A percentile compares a stretch with the other conserved stretches of the same genome.
Conservation (phyloP, 148 eudicot species). For the Heliosperma pusillum region DNA sequence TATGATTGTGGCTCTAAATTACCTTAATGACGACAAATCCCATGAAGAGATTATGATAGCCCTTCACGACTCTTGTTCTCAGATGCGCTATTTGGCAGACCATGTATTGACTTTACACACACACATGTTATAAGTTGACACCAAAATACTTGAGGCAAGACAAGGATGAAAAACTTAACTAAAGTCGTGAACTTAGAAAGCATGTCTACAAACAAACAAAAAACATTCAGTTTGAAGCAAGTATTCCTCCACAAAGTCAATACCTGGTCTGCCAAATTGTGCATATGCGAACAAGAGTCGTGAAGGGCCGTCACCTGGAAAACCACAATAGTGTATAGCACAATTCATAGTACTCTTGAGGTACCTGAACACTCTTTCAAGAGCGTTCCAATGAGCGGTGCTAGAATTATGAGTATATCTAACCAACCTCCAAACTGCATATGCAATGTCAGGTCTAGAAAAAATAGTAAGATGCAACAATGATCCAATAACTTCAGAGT, state of each 20-base stretch:
- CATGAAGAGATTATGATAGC: slow-evolving; percentile 46
- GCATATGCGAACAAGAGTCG: slow-evolving; percentile 54
- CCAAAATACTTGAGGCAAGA: not conserved
- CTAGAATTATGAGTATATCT: too few species aligned
- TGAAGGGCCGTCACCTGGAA: slow-evolving; percentile 41
- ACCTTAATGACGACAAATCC: slow-evolving; percentile 62
- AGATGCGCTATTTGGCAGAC: slow-evolving; percentile 42
- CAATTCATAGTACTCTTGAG: too few species aligned
- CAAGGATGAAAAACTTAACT: not conserved
- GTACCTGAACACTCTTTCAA: too few species aligned
- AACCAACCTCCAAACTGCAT: too few species aligned
- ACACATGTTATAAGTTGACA: not conserved
- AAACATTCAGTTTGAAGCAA: not conserved
- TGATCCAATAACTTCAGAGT: too few species aligned
- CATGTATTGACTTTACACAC: slow-evolving; percentile 45
- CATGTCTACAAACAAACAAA: not conserved
- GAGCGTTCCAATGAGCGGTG: too few species aligned
- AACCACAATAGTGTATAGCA: too few species aligned
- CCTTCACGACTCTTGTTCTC: slow-evolving; percentile 69
- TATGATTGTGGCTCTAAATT: slow-evolving; percentile 49
- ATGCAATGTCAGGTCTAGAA: too few species aligned
- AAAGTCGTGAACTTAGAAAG: not conserved
- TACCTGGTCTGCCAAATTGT: slow-evolving; percentile 54
- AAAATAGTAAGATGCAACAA: too few species aligned
- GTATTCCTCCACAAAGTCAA: not conserved